These are phyloP conservation scores for Geopyxis carbonaria DNA, from an alignment of 495 filamentous ascomycete genomes.

Conservation along the genomic window DNA sequence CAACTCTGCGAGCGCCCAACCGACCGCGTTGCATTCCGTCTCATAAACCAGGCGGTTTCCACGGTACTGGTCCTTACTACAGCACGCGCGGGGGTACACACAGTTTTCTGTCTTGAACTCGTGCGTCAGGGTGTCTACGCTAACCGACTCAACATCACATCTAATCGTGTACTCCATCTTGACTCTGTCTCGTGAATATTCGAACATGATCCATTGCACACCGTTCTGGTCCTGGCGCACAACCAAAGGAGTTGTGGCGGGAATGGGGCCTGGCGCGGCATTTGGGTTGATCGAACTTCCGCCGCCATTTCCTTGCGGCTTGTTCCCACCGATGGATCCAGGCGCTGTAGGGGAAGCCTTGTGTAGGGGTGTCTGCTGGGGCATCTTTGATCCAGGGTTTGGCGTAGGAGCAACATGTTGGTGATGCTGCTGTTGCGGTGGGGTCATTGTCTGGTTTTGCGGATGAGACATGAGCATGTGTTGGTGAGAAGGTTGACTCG, in stretches of 20 bases:
- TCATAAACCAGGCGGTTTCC: constrained; percentile 92
- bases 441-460: constrained; percentile 38
- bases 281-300: constrained; percentile 57
- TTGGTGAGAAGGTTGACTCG: constrained; percentile 54
- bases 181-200: constrained; percentile 90
- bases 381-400: constrained; percentile 37
- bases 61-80: constrained; percentile 84
- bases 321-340: constrained; percentile 28
- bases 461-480: constrained; percentile 57
- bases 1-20: constrained; percentile 86
- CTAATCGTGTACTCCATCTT: constrained; percentile 99
- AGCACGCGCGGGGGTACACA: constrained; percentile 90
- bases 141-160: constrained; percentile 93
- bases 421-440: constrained; percentile 37
- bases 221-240: constrained; percentile 92
- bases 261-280: constrained; percentile 92
- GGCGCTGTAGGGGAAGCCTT: constrained; percentile 27
- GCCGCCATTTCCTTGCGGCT: constrained; percentile 29
- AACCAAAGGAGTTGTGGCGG: constrained; percentile 89
- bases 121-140: constrained; percentile 60
- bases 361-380: constrained; percentile 33
- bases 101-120: constrained; percentile 98
- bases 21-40: constrained; percentile 95
- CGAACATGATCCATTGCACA: constrained; percentile 97
- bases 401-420: constrained; percentile 38